phyloP scores from a whole-genome alignment of 176 grass and related monocot genomes.

The Miscanthus lutarioriparius region DNA sequence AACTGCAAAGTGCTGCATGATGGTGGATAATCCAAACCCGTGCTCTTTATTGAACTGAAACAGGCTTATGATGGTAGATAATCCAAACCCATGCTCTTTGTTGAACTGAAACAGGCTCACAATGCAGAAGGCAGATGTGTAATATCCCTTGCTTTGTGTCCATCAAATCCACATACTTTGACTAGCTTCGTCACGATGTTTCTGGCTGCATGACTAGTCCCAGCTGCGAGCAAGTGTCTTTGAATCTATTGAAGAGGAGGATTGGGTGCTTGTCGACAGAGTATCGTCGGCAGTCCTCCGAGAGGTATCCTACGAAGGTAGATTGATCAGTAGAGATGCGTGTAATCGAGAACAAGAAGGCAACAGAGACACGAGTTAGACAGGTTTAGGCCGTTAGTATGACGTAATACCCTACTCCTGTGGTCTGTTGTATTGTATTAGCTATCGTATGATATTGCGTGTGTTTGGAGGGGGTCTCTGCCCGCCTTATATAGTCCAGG shows the following conservation, averaged over 20 bases:
- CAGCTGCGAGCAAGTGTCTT: constrained; percentile 85
- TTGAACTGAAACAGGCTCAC: constrained; percentile 12
- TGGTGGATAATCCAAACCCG: neutral
- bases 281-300: too few relatives aligned
- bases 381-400: too few relatives aligned
- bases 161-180: neutral
- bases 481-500: too few relatives aligned
- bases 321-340: too few relatives aligned
- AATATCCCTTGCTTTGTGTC: neutral
- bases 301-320: too few relatives aligned
- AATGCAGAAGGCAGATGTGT: constrained; percentile 21
- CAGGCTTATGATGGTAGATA: neutral
- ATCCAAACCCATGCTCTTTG: neutral
- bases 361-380: too few relatives aligned
- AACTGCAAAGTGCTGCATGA: neutral
- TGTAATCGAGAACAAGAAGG: too few relatives aligned
- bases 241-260: constrained; percentile 91
- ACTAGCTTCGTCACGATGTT: neutral
- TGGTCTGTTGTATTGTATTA: too few relatives aligned
- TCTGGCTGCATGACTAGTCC: constrained; percentile 51
- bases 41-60: constrained; percentile 13
- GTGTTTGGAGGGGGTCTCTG: too few relatives aligned
- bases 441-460: too few relatives aligned
- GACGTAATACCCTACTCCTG: too few relatives aligned
- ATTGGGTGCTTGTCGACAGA: too few relatives aligned